Base-by-base conservation (phyloP, 139 green algal genomes). In the Pseudopediastrum boryanum region DNA sequence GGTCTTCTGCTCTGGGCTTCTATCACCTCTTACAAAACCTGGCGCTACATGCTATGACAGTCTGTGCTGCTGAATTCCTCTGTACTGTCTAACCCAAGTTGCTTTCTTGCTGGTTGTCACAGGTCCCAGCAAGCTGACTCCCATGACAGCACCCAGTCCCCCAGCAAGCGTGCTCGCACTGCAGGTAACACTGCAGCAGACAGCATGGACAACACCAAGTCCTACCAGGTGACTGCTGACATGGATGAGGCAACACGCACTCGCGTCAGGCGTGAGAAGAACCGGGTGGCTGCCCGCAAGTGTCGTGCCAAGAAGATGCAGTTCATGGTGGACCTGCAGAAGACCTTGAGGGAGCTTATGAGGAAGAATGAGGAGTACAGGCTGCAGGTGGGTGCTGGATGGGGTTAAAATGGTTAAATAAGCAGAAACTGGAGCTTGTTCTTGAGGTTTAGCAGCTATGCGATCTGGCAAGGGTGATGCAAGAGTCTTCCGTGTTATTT, bases 271-370 rank as follows among this genome's bases (percentile, higher is more conserved):
- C 66, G 83, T 0, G 83, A 87, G 78, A 84, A 84, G 78, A 87
- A 87, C 78, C 67, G 81, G 59, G 62, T 82, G 12, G 81, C 81
- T 6, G 81, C 81, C 19, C 81, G 75, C 38, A 79, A 79, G 75
- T 82, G 81, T 41, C 58, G 72, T 8, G 71, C 72, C 8, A 80
- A 80, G 44, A 80, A 72, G 75, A 75, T 75, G 46, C n/a, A 42
- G 63, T 68, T 75, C 63, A 81, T 81, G 75, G 46, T 67, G 27
- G 75, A 81, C 25, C 62, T 81, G n/a, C 63, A 81, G 75, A 56
- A 44, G 63, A 74, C 63, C 9, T 38, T 81, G 63, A 16, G 63
- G 21, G 62, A 63, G 46, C 48, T 81, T 46, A 58, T 75, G 63
- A 31, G 75, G 16, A 81, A 75, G 62, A 81, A 81, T 27, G 75